Evolutionary conservation across 805 yeast species (phyloP).

Genomic region (Saturnispora sanitii): DNA sequence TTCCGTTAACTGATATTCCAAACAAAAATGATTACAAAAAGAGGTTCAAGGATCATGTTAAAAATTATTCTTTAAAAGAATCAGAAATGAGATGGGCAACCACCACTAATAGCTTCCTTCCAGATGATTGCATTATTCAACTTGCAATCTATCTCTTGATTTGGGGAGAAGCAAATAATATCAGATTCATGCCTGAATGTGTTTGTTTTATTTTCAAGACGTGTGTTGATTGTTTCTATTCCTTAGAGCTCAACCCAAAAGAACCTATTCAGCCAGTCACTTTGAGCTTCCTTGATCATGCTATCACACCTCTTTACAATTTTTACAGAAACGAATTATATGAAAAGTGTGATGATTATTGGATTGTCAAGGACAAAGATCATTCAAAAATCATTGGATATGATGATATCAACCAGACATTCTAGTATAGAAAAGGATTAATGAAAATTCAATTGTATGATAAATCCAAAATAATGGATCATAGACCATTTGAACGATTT

Average conservation of each 20-base stretch:
- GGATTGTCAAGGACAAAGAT: constrained; percentile 37
- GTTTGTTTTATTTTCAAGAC: constrained; percentile 77
- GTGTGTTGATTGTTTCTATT: constrained; percentile 56
- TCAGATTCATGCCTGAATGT: constrained; percentile 85
- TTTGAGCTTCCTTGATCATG: constrained; percentile 74
- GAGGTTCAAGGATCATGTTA: constrained; percentile 12
- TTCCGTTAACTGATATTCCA: constrained; percentile 33
- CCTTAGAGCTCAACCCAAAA: constrained; percentile 53
- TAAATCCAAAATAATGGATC: constrained; percentile 23
- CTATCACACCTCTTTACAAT: constrained; percentile 66
- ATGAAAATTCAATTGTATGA: constrained; percentile 22
- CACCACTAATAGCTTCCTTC: constrained; percentile 39
- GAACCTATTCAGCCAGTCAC: constrained; percentile 32
- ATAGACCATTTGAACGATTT: constrained; percentile 27
- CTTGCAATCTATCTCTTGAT: constrained; percentile 59
- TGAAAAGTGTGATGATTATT: constrained; percentile 33
- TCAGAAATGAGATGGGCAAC: constrained; percentile 42
- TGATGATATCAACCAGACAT: constrained; percentile 44
- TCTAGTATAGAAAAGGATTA: constrained; percentile 38
- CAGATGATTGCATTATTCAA: constrained; percentile 51
- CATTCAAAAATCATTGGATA: constrained; percentile 59
- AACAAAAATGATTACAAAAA: constrained; percentile 17
- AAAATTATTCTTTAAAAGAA: constrained; percentile 28
- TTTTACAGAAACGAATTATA: constrained; percentile 48
- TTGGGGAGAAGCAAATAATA: constrained; percentile 88